phyloP scores from a whole-genome alignment of 371 early-diverging fungal genomes.

The Rhizopus microsporus region DNA sequence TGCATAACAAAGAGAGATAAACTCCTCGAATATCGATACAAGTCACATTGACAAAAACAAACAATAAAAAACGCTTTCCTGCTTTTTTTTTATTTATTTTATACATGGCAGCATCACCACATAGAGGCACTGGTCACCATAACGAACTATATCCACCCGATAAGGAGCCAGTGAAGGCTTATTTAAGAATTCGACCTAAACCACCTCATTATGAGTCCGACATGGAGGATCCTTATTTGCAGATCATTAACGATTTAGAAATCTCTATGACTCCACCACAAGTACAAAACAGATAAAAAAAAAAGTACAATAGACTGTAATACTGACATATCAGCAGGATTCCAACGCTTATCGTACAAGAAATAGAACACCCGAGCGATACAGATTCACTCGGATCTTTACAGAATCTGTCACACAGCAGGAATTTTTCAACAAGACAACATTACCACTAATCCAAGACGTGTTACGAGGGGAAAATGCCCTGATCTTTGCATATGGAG shows the following conservation, averaged over 20 bases:
- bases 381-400: constrained; percentile 69
- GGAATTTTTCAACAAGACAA: constrained; percentile 60
- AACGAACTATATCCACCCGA: background rate
- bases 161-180: constrained; percentile 30
- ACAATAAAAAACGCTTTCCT: background rate
- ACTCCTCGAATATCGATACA: too few species aligned
- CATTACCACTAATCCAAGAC: constrained; percentile 55
- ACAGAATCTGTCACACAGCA: constrained; percentile 46
- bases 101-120: background rate
- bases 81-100: too few species aligned
- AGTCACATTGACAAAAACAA: background rate
- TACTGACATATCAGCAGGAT: constrained; percentile 9
- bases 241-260: constrained; percentile 42
- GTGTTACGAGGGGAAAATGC: constrained; percentile 60
- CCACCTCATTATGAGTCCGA: constrained; percentile 12
- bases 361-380: constrained; percentile 49
- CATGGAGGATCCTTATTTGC: constrained; percentile 37
- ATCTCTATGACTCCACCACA: constrained; percentile 51
- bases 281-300: constrained; percentile 15
- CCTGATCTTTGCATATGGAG: constrained; percentile 72
- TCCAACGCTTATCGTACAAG: constrained; percentile 44
- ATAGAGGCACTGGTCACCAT: too few species aligned
- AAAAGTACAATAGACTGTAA: too few species aligned
- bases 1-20: too few species aligned
- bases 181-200: constrained; percentile 43